Evolutionary conservation across 2,329 filamentous ascomycete species (phyloP), one percentile per base, ranked within the genome.

Genomic region (Xylariaceae sp.): DNA sequence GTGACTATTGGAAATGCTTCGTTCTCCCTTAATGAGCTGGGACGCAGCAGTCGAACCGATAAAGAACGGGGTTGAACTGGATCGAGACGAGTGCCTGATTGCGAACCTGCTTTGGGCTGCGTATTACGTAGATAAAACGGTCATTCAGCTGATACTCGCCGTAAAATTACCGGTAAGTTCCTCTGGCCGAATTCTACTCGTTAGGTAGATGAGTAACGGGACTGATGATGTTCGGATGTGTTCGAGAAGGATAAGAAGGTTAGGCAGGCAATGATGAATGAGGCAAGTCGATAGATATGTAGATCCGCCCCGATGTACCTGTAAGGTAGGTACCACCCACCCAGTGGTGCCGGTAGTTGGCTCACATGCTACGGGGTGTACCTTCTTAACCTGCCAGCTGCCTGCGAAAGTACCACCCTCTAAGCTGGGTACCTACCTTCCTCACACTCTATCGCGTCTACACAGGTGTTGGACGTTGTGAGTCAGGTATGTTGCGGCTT

Each of bases 201-300:
- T 17, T 17, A 17, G 17, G 17, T 30, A 30, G 23, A 30, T 30
- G 23, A 30, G 23, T 30, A 30, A 30, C 23, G 23, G 23, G 23
- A 30, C 23, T 30, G 23, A 30, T 30, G 23, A 30, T 30, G 23
- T 30, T 30, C 23, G 23, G 23, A 30, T 30, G 23, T 30, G 23
- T 30, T 30, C 23, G 23, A 30, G 23, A 30, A 30, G 23, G 23
- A 53, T 34, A 35, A 35, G 41, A 45, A 45, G 41, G 41, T 45
- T 45, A 6, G 30, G n/a, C 23, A n/a, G 37, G 17, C 8, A 41
- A 39, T 44, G 58, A 57, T 50, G 54, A 39, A 61, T 61, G 59
- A 61, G 57, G 59, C 55, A 57, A 55, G 55, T 57, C 55, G 35
- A 41, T 41, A 41, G 37, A 41, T 41, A 41, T 41, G 37, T 41